Evolutionary conservation across 192 early-diverging fungal species (phyloP).

Genomic region (Podila epigama): DNA sequence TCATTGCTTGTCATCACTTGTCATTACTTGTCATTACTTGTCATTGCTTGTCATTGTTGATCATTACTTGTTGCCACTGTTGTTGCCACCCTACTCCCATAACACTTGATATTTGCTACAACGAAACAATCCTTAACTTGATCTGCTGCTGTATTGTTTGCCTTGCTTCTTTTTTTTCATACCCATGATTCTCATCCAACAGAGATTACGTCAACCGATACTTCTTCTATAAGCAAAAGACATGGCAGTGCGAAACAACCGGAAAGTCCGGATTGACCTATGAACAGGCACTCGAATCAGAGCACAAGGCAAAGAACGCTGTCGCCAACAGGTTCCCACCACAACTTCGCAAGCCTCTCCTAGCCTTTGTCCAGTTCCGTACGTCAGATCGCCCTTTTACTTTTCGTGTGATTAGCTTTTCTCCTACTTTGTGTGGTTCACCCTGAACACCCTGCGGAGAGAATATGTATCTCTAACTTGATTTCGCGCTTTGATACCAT

Average conservation of each 20-base stretch:
- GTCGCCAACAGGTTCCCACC: slow-evolving; percentile 73
- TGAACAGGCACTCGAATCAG: slow-evolving; percentile 79
- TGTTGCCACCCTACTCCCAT: too few relatives aligned
- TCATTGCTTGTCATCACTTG: too few relatives aligned
- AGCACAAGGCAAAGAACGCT: slow-evolving; percentile 67
- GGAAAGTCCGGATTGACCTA: slow-evolving; percentile 81
- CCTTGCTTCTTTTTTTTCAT: slow-evolving; percentile 2
- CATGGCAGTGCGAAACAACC: slow-evolving; percentile 82
- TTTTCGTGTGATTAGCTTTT: background rate
- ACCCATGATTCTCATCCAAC: slow-evolving; percentile 12
- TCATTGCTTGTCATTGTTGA: too few relatives aligned
- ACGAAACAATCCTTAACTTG: slow-evolving; percentile 3
- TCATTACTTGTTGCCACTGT: too few relatives aligned
- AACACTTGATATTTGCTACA: background rate
- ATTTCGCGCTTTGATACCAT: background rate
- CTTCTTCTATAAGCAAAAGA: slow-evolving; percentile 70
- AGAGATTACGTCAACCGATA: slow-evolving; percentile 76
- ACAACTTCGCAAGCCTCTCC: slow-evolving; percentile 64
- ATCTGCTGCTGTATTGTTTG: slow-evolving; percentile 4
- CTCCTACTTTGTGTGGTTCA: background rate
- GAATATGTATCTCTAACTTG: background rate
- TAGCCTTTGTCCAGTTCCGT: slow-evolving; percentile 81
- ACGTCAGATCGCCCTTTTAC: slow-evolving; percentile 30
- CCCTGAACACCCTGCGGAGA: too few relatives aligned
- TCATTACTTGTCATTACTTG: too few relatives aligned